These are phyloP conservation scores for Testicularia cyperi DNA, from an alignment of 1,284 basidiomycete species.

Conservation along the genomic window DNA sequence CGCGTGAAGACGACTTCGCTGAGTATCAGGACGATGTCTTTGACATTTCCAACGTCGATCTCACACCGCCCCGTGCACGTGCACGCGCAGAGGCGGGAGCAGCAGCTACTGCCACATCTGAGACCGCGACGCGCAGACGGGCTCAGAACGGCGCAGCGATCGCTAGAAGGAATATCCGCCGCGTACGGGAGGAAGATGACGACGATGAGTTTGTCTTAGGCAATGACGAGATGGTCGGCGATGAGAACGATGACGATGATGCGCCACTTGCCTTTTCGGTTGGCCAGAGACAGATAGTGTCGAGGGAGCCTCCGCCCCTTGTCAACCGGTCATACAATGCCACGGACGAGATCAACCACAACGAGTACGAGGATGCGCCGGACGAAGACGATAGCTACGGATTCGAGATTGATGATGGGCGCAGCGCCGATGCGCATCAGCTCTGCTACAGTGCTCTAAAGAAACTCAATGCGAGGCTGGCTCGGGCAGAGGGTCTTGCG, in stretches of 20 bases:
- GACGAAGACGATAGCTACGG: slow-evolving; percentile 5
- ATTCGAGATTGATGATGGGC: slow-evolving; percentile 15
- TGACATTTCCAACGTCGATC: slow-evolving; percentile 35
- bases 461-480: slow-evolving; percentile 12
- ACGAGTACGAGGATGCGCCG: too few species aligned
- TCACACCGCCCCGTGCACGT: slow-evolving; percentile 12
- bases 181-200: too few species aligned
- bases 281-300: too few species aligned
- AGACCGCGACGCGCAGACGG: too few species aligned
- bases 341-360: too few species aligned
- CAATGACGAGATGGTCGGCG: too few species aligned
- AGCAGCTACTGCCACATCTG: too few species aligned
- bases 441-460: slow-evolving; percentile 21
- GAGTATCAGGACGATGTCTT: slow-evolving; percentile 32
- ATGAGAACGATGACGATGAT: not conserved
- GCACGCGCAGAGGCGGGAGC: not conserved
- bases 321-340: too few species aligned
- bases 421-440: slow-evolving; percentile 5
- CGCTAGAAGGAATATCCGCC: too few species aligned
- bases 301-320: too few species aligned
- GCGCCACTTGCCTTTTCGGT: not conserved
- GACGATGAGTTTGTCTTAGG: too few species aligned
- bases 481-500: slow-evolving; percentile 4
- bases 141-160: too few species aligned
- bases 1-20: slow-evolving; percentile 13